phyloP scores from a whole-genome alignment of 176 grass and related monocot genomes.

The Eleusine coracana region DNA sequence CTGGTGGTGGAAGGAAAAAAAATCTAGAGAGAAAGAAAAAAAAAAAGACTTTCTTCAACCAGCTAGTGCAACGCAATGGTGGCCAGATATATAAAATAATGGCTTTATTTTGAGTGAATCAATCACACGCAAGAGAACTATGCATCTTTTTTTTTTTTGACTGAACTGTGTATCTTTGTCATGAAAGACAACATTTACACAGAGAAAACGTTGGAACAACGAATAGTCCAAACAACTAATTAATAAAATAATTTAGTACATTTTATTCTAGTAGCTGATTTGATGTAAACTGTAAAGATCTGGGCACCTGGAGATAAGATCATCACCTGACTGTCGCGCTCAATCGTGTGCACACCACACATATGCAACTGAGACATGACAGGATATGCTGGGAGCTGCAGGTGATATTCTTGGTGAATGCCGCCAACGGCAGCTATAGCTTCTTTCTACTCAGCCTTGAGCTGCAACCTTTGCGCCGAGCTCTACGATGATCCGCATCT shows the following conservation, averaged over 20 bases:
- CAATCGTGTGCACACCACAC: background rate
- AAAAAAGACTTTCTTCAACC: background rate
- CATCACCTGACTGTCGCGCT: background rate
- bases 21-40: background rate
- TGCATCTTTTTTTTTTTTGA: background rate
- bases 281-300: background rate
- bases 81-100: background rate
- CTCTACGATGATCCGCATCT: too few relatives aligned
- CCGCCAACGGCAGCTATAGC: background rate
- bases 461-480: background rate
- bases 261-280: background rate
- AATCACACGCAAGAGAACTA: background rate
- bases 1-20: background rate
- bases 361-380: too few relatives aligned
- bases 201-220: too few relatives aligned
- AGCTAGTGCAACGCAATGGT: background rate
- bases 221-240: background rate
- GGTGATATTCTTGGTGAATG: constrained; percentile 1
- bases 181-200: background rate
- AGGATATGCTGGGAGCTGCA: background rate
- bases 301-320: background rate
- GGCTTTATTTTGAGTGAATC: background rate
- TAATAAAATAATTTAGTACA: background rate
- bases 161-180: background rate
- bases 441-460: too few relatives aligned